These are phyloP conservation scores for Brasenia schreberi DNA, from an alignment of 164 flowering plant species.

Conservation along the genomic window DNA sequence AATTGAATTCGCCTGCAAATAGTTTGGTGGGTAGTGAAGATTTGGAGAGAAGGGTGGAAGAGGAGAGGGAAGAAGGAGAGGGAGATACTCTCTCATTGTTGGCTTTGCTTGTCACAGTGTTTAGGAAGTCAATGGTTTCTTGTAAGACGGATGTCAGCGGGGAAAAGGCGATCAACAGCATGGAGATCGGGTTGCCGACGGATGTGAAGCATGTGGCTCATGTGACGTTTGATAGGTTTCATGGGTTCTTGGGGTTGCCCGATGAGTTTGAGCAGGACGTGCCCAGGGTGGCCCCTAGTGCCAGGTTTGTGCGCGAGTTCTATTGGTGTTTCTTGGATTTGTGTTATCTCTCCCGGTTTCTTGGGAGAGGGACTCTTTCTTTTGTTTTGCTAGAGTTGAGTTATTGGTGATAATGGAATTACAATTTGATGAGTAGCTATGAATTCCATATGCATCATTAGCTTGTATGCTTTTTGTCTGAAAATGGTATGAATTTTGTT, in stretches of 20 bases:
- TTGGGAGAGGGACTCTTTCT: neutral
- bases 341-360: neutral
- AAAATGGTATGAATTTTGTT: too few relatives aligned
- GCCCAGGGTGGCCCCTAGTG: constrained; percentile 82
- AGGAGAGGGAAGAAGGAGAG: constrained; percentile 16
- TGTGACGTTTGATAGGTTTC: constrained; percentile 87
- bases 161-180: constrained; percentile 26
- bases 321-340: neutral
- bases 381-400: neutral
- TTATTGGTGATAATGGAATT: too few relatives aligned
- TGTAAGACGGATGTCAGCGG: constrained; percentile 26
- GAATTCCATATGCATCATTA: too few relatives aligned
- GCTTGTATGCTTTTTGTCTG: too few relatives aligned
- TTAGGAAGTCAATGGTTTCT: constrained; percentile 58
- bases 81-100: constrained; percentile 50
- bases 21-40: neutral
- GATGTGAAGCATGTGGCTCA: constrained; percentile 86
- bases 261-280: constrained; percentile 89
- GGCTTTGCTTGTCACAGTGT: constrained; percentile 49
- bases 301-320: constrained; percentile 39
- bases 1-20: neutral
- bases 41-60: neutral
- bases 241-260: constrained; percentile 91
- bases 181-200: constrained; percentile 94
- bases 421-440: too few relatives aligned